These are phyloP conservation scores for Botrytis fabae DNA, from an alignment of 2,329 filamentous ascomycete genomes.

Conservation along the genomic window DNA sequence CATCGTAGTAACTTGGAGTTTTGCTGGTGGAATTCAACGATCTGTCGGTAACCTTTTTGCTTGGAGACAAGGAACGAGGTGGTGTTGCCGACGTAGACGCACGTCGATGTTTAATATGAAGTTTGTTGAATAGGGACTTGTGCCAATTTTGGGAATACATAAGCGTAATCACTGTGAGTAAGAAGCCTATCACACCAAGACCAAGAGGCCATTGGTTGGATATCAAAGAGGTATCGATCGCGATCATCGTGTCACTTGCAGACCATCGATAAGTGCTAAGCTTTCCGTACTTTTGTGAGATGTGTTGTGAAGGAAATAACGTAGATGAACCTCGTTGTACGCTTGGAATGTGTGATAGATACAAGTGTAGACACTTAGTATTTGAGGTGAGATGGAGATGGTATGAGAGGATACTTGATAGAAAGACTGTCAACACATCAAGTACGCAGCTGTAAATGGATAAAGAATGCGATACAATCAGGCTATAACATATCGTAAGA, in stretches of 20 bases:
- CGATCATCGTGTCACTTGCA: constrained; percentile 11
- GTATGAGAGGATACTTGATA: not conserved
- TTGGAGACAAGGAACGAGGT: constrained; percentile 38
- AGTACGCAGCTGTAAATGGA: not conserved
- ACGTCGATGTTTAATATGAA: constrained; percentile 36
- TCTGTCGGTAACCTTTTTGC: constrained; percentile 23
- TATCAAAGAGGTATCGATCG: constrained; percentile 20
- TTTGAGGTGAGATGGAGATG: not conserved
- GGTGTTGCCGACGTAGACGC: constrained; percentile 39
- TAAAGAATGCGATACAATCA: not conserved
- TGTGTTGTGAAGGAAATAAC: not conserved
- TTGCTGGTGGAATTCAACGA: constrained; percentile 19
- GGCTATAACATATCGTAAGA: constrained; percentile 3
- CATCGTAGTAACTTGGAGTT: constrained; percentile 18
- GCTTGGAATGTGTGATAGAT: not conserved
- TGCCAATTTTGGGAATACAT: constrained; percentile 33
- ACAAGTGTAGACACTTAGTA: not conserved
- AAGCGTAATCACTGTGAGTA: constrained; percentile 30
- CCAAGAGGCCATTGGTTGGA: constrained; percentile 33
- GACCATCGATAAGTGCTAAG: not conserved
- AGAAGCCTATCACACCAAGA: constrained; percentile 33
- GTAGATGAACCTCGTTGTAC: not conserved
- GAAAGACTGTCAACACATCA: not conserved
- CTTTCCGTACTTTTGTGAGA: not conserved
- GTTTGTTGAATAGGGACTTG: constrained; percentile 32